A percentile compares a stretch with the other conserved stretches of the same genome.
These are phyloP conservation scores for Phaeolepiota aurea DNA, from an alignment of 768 basidiomycete species.

Conservation along the genomic window DNA sequence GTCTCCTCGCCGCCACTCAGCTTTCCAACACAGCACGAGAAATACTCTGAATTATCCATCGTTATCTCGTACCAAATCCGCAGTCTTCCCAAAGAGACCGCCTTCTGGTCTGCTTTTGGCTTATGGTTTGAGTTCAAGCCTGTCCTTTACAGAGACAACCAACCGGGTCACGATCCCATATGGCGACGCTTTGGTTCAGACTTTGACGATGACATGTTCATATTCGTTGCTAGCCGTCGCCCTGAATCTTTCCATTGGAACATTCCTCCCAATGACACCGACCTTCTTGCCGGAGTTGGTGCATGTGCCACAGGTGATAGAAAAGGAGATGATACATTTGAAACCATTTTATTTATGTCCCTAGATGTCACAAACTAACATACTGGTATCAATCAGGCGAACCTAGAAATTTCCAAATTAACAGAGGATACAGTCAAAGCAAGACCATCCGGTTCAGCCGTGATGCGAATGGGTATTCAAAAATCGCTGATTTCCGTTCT, in stretches of 20 bases:
- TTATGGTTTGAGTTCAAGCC: slow-evolving; percentile 66
- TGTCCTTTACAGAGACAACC: slow-evolving; percentile 33
- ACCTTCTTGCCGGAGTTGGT: slow-evolving; percentile 52
- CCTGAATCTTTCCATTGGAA: slow-evolving; percentile 50
- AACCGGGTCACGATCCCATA: slow-evolving; percentile 3
- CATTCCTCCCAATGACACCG: slow-evolving; percentile 40
- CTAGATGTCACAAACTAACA: slow-evolving; percentile 16
- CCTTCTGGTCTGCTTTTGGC: slow-evolving; percentile 78
- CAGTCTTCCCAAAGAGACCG: slow-evolving; percentile 60
- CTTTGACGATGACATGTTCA: slow-evolving; percentile 39
- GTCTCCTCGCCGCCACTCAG: slow-evolving; percentile 50
- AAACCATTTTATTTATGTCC: slow-evolving; percentile 49
- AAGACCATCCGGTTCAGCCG: no score
- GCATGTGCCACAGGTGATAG: slow-evolving; percentile 29
- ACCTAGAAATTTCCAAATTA: no score
- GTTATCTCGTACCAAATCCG: slow-evolving; percentile 74
- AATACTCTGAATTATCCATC: slow-evolving; percentile 22
- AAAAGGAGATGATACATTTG: slow-evolving; percentile 66
- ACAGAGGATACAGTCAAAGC: no score
- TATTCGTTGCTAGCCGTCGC: slow-evolving; percentile 56
- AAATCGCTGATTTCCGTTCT: slow-evolving; percentile 51
- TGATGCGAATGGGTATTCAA: slow-evolving; percentile 16
- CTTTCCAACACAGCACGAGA: slow-evolving; percentile 5
- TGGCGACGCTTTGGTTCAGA: slow-evolving; percentile 37
- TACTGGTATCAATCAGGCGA: neutral